Percentiles rank a stretch among this genome's conserved stretches.
These are phyloP conservation scores for Trichoderma harzianum DNA, from an alignment of 2,329 filamentous ascomycete genomes.

Conservation along the genomic window DNA sequence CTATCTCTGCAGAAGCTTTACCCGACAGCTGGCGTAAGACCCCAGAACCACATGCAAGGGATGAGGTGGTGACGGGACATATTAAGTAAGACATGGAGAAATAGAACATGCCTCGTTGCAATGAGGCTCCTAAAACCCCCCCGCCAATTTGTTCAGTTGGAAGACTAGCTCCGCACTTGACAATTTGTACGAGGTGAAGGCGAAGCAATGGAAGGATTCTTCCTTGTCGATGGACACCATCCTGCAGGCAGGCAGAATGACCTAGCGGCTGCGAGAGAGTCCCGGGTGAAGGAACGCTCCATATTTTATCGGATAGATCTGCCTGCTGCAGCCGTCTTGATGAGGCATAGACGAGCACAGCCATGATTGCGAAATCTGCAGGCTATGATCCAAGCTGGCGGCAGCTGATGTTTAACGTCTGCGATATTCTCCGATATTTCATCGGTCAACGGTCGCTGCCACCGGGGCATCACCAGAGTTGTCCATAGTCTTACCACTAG, in stretches of 20 bases:
- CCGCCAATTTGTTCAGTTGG: background rate
- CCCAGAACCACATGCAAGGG: background rate
- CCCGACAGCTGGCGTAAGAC: background rate
- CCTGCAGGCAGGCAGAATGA: background rate
- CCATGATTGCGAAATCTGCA: background rate
- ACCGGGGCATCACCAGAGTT: background rate
- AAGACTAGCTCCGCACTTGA: background rate
- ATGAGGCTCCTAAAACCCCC: background rate
- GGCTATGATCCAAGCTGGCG: background rate
- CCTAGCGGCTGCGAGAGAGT: background rate
- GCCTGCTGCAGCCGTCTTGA: background rate
- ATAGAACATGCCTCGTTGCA: background rate
- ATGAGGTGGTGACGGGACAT: background rate
- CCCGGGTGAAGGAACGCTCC: background rate
- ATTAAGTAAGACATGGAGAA: background rate
- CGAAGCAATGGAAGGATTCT: background rate
- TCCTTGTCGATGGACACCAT: background rate
- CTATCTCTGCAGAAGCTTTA: background rate
- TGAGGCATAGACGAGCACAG: background rate
- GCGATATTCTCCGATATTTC: background rate
- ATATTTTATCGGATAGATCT: background rate
- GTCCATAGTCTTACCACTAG: too few relatives aligned
- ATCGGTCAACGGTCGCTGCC: background rate
- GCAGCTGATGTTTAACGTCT: background rate
- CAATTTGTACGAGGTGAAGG: background rate